Evolutionary conservation across 305 asterid species (phyloP), one percentile per base, ranked within the genome.

Genomic region (Vinca major): DNA sequence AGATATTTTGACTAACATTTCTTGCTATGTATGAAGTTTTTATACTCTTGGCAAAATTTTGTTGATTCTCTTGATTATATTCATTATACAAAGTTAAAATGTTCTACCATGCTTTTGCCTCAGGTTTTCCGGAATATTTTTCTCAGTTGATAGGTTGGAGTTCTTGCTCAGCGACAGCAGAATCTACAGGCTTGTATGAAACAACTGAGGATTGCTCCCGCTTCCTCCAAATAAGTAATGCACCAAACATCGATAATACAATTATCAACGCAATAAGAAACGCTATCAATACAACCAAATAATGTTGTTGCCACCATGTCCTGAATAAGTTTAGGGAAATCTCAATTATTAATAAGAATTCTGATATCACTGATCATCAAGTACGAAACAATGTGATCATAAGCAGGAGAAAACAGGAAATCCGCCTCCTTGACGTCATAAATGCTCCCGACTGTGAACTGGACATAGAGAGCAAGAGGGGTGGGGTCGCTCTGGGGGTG

Each of bases 111-210:
- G 16, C 43, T n/a, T 37, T 2, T 1, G 65, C 4, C 49, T 16
- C 48, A 60, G 3, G 26, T 39, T 50, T 37, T 44, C 44, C 48
- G 53, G 17, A 51, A 41, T 17, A 62, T 67, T 33, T 67, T 33
- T 48, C 62, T 40, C 36, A 26, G 33, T 19, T n/a, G 20, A 19
- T 10, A 67, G 20, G 89, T 77, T 14, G 98, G 98, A 91, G 94
- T 78, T 91, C 98, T 74, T 89, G 96, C 84, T 91, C 98, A 6
- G 91, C 86, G 48, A 78, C 78, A 57, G 74, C 83, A 57, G 89
- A 62, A 71, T 88, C 89, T 33, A 89, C 94, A 1, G 93, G 98
- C 78, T 88, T 84, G 91, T 89, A 91, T n/a, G 94, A 48, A 44
- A 69, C 33, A 21, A 65, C 26, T 7, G 79, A 76, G 56, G 39